A percentile compares a stretch with the other conserved stretches of the same genome.
These are phyloP conservation scores for Sistotremastrum suecicum DNA, from an alignment of 768 basidiomycete species.

Conservation along the genomic window DNA sequence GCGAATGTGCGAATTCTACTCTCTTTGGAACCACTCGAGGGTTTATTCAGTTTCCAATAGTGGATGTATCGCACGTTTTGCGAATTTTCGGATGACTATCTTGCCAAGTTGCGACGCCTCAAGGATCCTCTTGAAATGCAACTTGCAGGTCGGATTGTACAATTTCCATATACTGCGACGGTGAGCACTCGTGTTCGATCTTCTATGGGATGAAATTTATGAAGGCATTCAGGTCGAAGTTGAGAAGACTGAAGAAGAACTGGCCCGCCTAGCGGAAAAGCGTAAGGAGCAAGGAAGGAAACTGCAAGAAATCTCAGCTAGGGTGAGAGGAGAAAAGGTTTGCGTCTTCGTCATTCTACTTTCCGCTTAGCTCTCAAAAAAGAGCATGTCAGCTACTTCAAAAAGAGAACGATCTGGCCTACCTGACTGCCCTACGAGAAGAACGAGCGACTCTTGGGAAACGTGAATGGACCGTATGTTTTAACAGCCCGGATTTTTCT, in stretches of 20 bases:
- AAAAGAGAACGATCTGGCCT: conserved; percentile 63
- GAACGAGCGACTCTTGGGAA: conserved; percentile 43
- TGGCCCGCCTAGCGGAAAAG: conserved; percentile 63
- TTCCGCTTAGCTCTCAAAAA: background rate
- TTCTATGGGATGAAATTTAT: background rate
- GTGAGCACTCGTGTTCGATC: conserved; percentile 11
- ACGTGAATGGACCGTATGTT: conserved; percentile 60
- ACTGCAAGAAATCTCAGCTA: conserved; percentile 84
- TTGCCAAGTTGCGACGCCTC: conserved; percentile 48
- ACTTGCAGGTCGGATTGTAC: conserved; percentile 55
- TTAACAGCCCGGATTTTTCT: background rate
- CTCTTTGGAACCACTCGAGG: background rate
- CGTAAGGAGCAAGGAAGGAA: conserved; percentile 76
- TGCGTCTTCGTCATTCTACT: conserved; percentile 1
- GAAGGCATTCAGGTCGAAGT: conserved; percentile 30
- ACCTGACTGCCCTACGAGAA: conserved; percentile 51
- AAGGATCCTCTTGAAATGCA: conserved; percentile 52
- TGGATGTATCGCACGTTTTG: conserved; percentile 88
- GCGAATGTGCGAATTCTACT: conserved; percentile 38
- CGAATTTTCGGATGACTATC: conserved; percentile 70
- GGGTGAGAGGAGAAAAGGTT: conserved; percentile 76
- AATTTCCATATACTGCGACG: conserved; percentile 64
- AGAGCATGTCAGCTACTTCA: conserved; percentile 38
- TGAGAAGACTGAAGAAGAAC: conserved; percentile 87
- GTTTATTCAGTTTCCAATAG: conserved; percentile 23